Evolutionary conservation across 768 basidiomycete genomes (phyloP).

Genomic region (Kwoniella sp.): DNA sequence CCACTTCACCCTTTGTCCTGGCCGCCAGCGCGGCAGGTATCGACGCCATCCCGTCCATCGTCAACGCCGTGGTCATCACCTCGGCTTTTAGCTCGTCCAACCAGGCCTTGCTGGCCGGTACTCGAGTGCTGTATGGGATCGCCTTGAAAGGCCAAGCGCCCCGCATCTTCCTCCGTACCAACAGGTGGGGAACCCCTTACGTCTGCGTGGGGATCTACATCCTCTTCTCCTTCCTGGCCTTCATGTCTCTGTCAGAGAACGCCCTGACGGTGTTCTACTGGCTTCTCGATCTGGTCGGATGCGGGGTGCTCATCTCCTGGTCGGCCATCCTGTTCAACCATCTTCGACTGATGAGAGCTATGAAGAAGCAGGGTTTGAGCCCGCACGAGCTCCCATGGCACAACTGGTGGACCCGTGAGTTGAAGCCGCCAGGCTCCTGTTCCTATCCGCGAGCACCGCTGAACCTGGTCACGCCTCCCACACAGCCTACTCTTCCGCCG

Average conservation of each 20-base stretch:
- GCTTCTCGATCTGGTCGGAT: constrained; percentile 57
- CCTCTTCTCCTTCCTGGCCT: constrained; percentile 59
- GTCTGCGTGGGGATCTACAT: constrained; percentile 65
- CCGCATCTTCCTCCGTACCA: constrained; percentile 65
- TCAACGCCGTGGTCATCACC: constrained; percentile 48
- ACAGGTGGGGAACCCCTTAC: constrained; percentile 69
- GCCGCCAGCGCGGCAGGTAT: constrained; percentile 6
- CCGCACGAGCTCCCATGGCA: constrained; percentile 5
- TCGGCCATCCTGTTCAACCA: constrained; percentile 9
- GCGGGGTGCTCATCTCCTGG: constrained; percentile 68
- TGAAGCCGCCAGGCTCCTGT: background rate
- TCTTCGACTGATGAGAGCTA: constrained; percentile 3
- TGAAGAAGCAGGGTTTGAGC: constrained; percentile 2
- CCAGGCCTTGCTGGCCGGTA: constrained; percentile 19
- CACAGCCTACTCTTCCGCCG: constrained; percentile 4
- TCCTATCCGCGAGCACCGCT: no score
- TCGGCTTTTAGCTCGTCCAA: constrained; percentile 30
- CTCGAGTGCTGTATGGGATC: constrained; percentile 22
- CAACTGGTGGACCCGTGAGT: constrained; percentile 19
- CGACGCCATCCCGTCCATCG: constrained; percentile 36
- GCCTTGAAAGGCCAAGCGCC: constrained; percentile 79
- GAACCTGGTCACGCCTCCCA: background rate
- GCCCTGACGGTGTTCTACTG: constrained; percentile 69
- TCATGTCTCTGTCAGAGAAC: constrained; percentile 66
- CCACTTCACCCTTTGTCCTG: constrained; percentile 6